Percentiles rank a stretch among this genome's conserved stretches.
Evolutionary conservation across 2,329 filamentous ascomycete species (phyloP).

Genomic region (Colletotrichum sp.): DNA sequence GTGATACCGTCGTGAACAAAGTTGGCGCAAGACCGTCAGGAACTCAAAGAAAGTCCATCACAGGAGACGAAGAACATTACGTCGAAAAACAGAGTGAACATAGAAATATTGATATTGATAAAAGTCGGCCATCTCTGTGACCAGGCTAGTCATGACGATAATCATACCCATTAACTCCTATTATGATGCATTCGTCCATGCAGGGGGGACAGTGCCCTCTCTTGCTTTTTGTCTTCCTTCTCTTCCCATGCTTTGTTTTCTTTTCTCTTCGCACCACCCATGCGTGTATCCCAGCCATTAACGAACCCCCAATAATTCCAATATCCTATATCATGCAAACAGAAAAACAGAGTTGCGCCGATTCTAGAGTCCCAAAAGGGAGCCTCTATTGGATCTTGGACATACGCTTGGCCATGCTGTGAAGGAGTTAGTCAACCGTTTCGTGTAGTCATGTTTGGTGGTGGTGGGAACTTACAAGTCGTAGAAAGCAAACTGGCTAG

Average conservation of each 20-base stretch:
- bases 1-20: background rate
- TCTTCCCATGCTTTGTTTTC: background rate
- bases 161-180: constrained; percentile 13
- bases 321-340: background rate
- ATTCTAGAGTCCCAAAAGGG: background rate
- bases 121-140: background rate
- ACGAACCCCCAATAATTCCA: background rate
- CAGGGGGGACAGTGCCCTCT: background rate
- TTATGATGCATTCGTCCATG: constrained; percentile 5
- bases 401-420: constrained; percentile 70
- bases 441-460: background rate
- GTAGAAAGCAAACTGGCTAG: constrained; percentile 97
- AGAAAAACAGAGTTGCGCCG: background rate
- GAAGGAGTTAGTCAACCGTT: background rate
- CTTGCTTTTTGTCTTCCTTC: background rate
- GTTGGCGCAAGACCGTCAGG: background rate
- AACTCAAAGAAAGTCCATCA: background rate
- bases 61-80: rapidly evolving
- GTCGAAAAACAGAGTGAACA: background rate
- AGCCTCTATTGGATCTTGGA: constrained; percentile 42
- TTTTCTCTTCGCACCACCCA: background rate
- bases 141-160: constrained; percentile 5
- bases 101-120: background rate
- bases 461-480: constrained; percentile 76
- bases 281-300: constrained; percentile 8